Conservation (phyloP, 768 basidiomycete genomes). For the Pleurotus tuber-regium region DNA sequence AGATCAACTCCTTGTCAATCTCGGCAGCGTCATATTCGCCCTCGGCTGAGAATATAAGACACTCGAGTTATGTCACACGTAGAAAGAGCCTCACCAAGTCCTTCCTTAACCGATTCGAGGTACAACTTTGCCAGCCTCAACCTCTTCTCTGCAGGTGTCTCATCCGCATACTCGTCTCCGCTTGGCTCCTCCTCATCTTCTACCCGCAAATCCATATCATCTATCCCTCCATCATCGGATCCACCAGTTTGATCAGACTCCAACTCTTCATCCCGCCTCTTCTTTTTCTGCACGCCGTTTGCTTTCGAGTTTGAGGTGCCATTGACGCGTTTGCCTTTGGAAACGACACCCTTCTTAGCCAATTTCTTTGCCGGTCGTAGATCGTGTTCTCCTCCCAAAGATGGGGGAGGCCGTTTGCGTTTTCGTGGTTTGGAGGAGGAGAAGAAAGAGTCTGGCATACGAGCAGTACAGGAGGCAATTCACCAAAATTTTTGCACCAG, state of each 20-base stretch:
- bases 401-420: slow-evolving; percentile 11
- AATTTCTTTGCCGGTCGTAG: slow-evolving; percentile 1
- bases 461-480: no score
- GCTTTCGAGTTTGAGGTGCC: slow-evolving; percentile 18
- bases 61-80: background rate
- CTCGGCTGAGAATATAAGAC: slow-evolving; percentile 47
- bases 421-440: slow-evolving; percentile 15
- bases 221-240: slow-evolving; percentile 38
- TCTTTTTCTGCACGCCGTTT: slow-evolving; percentile 26
- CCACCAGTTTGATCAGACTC: slow-evolving; percentile 69
- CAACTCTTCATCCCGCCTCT: slow-evolving; percentile 59
- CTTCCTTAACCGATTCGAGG: slow-evolving; percentile 79
- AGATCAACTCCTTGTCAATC: slow-evolving; percentile 90
- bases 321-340: slow-evolving; percentile 10
- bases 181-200: slow-evolving; percentile 57
- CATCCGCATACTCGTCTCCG: slow-evolving; percentile 82
- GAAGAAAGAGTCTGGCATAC: slow-evolving; percentile 17
- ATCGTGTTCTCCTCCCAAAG: background rate
- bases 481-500: background rate
- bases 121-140: slow-evolving; percentile 89
- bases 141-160: slow-evolving; percentile 93
- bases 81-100: slow-evolving; percentile 46
- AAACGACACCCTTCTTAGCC: background rate
- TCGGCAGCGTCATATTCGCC: slow-evolving; percentile 95
- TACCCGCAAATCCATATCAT: slow-evolving; percentile 60